phyloP scores from a whole-genome alignment of 164 flowering plant species.

The Magnolia kwangsiensis region DNA sequence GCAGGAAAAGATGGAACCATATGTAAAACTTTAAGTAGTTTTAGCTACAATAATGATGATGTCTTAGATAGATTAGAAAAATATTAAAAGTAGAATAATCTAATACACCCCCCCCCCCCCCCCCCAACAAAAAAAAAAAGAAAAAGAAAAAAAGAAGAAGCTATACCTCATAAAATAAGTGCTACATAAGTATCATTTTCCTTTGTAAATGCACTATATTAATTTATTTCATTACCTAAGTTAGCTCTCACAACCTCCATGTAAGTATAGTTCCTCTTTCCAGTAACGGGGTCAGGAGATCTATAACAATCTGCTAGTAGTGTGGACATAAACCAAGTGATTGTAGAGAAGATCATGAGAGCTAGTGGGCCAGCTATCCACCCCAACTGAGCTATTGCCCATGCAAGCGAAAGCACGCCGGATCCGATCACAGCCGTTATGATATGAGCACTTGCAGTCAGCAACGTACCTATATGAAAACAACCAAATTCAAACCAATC shows the following conservation, averaged over 20 bases:
- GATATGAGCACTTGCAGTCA: constrained; percentile 95
- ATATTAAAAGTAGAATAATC: too few species aligned
- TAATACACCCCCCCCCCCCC: too few species aligned
- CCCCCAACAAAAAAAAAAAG: too few species aligned
- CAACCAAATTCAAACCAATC: not conserved
- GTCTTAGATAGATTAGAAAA: too few species aligned
- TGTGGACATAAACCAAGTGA: constrained; percentile 81
- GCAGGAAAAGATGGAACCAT: not conserved
- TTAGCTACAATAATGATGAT: too few species aligned
- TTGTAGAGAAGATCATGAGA: constrained; percentile 67
- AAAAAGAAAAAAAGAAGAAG: too few species aligned
- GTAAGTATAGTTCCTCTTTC: constrained; percentile 84
- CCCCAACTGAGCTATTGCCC: constrained; percentile 94
- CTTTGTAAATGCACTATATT: not conserved
- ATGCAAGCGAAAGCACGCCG: constrained; percentile 85
- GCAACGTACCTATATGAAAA: constrained; percentile 54
- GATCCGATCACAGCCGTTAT: constrained; percentile 98
- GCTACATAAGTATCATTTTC: not conserved
- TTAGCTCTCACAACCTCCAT: constrained; percentile 78
- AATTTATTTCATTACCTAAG: constrained; percentile 43
- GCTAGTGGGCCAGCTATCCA: constrained; percentile 78
- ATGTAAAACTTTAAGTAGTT: too few species aligned
- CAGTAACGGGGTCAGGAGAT: constrained; percentile 74
- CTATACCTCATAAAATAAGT: too few species aligned
- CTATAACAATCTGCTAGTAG: constrained; percentile 83